Evolutionary conservation across 495 filamentous ascomycete species (phyloP).

Genomic region (Aspergillus mulundensis): DNA sequence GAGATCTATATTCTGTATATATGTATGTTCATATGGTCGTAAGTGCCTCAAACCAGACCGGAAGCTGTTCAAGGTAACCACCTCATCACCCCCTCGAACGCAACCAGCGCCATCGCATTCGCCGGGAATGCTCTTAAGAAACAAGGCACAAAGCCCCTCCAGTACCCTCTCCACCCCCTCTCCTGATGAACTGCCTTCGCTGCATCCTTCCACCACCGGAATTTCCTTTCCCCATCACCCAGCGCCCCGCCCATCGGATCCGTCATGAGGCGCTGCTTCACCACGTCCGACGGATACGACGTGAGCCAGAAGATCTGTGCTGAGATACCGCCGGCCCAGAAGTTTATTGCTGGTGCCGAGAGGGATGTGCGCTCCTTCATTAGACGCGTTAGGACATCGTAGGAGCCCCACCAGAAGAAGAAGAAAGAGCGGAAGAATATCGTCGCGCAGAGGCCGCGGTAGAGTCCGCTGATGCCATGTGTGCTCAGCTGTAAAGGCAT

Average conservation of each 20-base stretch:
- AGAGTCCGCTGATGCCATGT: constrained; percentile 76
- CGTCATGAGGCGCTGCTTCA: constrained; percentile 98
- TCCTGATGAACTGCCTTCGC: constrained; percentile 72
- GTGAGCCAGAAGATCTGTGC: constrained; percentile 94
- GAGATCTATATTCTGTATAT: background rate
- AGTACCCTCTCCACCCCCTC: constrained; percentile 73
- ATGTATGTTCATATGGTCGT: background rate
- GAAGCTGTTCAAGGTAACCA: constrained; percentile 19
- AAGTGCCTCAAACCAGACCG: background rate
- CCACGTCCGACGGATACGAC: constrained; percentile 87
- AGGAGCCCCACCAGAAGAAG: constrained; percentile 96
- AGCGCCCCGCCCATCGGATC: constrained; percentile 73
- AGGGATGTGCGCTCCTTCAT: constrained; percentile 64
- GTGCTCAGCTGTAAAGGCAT: constrained; percentile 30
- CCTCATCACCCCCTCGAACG: constrained; percentile 91
- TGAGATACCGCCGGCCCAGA: constrained; percentile 92
- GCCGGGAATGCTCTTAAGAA: constrained; percentile 93
- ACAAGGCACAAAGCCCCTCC: constrained; percentile 90
- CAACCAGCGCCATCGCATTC: constrained; percentile 89
- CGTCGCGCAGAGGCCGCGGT: constrained; percentile 80
- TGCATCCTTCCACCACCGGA: constrained; percentile 75
- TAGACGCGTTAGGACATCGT: constrained; percentile 72
- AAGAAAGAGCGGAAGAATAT: constrained; percentile 88
- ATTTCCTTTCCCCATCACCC: constrained; percentile 64
- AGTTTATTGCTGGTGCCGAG: constrained; percentile 79